Evolutionary conservation across 2,329 filamentous ascomycete genomes (phyloP), one percentile per base, ranked within the genome.

Genomic region (Aspergillus jensenii): DNA sequence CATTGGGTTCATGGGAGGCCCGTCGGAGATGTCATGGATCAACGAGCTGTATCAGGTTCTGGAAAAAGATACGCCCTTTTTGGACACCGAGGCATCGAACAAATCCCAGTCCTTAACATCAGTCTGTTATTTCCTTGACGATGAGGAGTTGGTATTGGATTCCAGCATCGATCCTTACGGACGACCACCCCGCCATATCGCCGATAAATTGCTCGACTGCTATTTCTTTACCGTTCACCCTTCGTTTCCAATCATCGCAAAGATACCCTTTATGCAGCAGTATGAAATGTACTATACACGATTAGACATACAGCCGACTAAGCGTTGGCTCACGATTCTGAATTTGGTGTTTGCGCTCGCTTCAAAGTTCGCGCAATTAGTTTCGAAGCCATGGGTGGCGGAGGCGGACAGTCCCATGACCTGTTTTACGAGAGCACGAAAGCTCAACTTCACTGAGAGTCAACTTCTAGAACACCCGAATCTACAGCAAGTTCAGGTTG

Each of bases 271-370:
- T 37, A 62, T 74, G 48, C 63, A 60, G 23, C 76, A 78, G 52
- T 77, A 74, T 52, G 68, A 69, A 48, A 69, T 69, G 2, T 76
- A 74, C 55, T 76, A 70, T 45, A 63, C 62, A n/a, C 61, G 65
- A 31, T 59, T 68, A 4, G 68, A 65, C 35, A 60, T 72, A n/a
- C 67, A 70, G 55, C 74, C 74, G 15, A 73, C 73, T 1, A 73
- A 69, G 43, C 68, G 69, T 57, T 77, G 75, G 75, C 64, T 78
- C 43, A 74, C 76, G 3, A 74, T 78, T 17, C 59, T 79, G 43
- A 79, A 79, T 53, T 56, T 79, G 35, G 71, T 79, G 8, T 78
- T 79, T 63, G 78, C 77, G 21, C 76, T 79, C 47, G 74, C 71
- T 11, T 71, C 73, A 17, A 71, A 54, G 25, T 54, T 54, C 21